Conservation (phyloP, 179 eudicot species). For the Vitellaria paradoxa region DNA sequence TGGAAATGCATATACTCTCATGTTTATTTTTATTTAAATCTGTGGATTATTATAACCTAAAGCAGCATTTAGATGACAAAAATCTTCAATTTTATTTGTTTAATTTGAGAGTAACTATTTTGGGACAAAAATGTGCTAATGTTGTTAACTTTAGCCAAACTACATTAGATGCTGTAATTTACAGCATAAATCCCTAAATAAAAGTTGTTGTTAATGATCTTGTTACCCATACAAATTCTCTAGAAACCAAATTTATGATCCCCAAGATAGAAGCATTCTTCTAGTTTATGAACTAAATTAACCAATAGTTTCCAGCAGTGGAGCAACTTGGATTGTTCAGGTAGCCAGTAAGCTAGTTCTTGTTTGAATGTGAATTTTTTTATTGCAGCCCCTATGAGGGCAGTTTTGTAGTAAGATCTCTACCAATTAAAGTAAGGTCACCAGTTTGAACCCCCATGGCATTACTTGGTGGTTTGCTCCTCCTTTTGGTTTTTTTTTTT, state of each 20-base stretch:
- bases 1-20: not conserved
- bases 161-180: not conserved
- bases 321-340: not conserved
- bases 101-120: not conserved
- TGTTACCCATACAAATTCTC: not conserved
- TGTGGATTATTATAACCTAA: not conserved
- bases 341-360: not conserved
- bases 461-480: no score
- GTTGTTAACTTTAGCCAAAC: not conserved
- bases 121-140: not conserved
- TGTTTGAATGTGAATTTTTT: no score
- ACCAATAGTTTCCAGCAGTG: not conserved
- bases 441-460: no score
- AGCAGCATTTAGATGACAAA: not conserved
- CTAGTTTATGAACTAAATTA: not conserved
- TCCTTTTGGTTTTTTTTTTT: no score
- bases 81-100: not conserved
- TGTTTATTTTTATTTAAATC: not conserved
- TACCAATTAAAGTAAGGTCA: no score
- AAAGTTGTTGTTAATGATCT: not conserved
- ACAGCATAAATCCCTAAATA: not conserved
- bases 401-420: no score
- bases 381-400: no score
- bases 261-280: not conserved
- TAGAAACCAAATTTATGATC: not conserved